Base-by-base conservation (phyloP, 306 rosid species). In the Trifolium fragiferum region DNA sequence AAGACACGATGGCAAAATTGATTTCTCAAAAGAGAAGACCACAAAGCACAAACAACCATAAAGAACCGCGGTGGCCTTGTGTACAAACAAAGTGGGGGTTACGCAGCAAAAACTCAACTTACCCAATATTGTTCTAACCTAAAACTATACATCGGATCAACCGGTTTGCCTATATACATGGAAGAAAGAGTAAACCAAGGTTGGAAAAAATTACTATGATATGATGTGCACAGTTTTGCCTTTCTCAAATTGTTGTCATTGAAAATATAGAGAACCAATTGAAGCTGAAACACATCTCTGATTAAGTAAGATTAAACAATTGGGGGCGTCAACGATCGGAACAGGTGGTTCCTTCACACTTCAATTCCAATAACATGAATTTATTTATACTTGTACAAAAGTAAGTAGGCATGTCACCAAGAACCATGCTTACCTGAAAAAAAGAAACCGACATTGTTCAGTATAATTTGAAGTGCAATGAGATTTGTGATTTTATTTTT, bases 361-460 rank as follows among this genome's bases (percentile, higher is more conserved):
- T 38, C 51, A 69, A 68, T 27, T 47, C 67, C 57, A 14, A 65
- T 11, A 49, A 66, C 38, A 53, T 11, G 50, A 50, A 60, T 19
- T 44, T 33, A 37, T 43, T 76, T 63, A 30, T 2, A 50, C 82
- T 47, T 43, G 44, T 23, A 63, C 7, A 62, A 25, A 63, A 16
- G 16, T n/a, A 43, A 59, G 68, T 53, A 43, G 38, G 50, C 54
- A 58, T 32, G 57, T 76, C 77, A 37, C 62, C 61, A 44, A 50
- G 35, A 38, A 66, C 64, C 73, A 3, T 32, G 82, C 68, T 80
- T 75, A 68, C 87, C 87, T 84, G 82, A 76, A 80, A 73, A 72
- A 72, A 40, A 76, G 23, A 72, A 61, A 41, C 43, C 66, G 70
- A 57, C 8, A 27, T 60, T 60, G 16, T 58, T 30, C 20, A 3